Evolutionary conservation across 169 alveolate genomes (phyloP).

Genomic region (Perkinsus chesapeaki): DNA sequence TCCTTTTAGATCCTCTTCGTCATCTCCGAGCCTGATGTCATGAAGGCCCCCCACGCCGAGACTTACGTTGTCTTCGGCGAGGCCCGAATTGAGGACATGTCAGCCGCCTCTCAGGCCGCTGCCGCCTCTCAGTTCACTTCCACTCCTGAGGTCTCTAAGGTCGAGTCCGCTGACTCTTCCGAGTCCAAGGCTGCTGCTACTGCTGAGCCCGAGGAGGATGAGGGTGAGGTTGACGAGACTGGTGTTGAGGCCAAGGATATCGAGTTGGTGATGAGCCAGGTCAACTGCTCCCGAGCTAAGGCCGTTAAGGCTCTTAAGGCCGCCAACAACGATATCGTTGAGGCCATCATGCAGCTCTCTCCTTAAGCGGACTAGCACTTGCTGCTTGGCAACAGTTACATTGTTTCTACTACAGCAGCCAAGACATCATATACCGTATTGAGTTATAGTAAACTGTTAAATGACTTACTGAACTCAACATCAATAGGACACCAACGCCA

Average conservation of each 20-base stretch:
- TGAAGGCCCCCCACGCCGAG: slow-evolving; percentile 82
- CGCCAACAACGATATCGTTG: slow-evolving; percentile 70
- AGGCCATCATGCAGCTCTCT: slow-evolving; percentile 60
- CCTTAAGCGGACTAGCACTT: background rate
- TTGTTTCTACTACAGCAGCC: background rate
- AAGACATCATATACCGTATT: background rate
- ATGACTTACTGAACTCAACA: no score
- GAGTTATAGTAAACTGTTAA: background rate
- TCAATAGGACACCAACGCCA: no score
- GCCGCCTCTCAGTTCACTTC: background rate
- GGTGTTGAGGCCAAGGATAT: slow-evolving; percentile 67
- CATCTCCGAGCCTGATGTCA: slow-evolving; percentile 87
- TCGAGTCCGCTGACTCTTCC: background rate
- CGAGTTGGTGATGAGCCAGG: slow-evolving; percentile 70
- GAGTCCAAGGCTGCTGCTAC: background rate
- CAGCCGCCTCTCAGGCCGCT: slow-evolving; percentile 8
- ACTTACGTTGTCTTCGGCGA: slow-evolving; percentile 92
- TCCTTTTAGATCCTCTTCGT: slow-evolving; percentile 62
- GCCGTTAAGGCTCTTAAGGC: slow-evolving; percentile 73
- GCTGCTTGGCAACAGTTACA: background rate
- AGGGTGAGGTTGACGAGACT: slow-evolving; percentile 59
- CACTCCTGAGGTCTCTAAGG: background rate
- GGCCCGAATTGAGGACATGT: slow-evolving; percentile 85
- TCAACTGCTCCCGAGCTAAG: slow-evolving; percentile 59
- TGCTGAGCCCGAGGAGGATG: slow-evolving; percentile 38